Percentiles rank a stretch among this genome's conserved stretches.
These are phyloP conservation scores for Epithele typhae DNA, from an alignment of 768 basidiomycete species.

Conservation along the genomic window DNA sequence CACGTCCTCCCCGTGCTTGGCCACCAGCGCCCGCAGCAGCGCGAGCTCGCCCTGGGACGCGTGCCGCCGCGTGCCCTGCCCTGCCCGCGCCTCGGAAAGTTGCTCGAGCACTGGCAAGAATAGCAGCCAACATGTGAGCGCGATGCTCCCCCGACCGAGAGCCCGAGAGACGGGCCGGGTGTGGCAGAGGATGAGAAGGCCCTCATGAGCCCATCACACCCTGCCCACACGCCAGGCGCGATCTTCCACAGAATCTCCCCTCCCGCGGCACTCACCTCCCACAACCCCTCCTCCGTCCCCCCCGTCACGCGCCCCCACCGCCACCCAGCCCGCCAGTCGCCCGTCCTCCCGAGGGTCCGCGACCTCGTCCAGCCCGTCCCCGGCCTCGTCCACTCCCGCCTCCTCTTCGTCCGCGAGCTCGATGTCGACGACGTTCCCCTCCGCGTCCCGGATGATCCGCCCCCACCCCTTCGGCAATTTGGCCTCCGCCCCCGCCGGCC, in stretches of 20 bases:
- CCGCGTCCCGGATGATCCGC: slow-evolving; percentile 74
- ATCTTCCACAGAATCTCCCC: not conserved
- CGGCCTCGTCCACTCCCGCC: slow-evolving; percentile 14
- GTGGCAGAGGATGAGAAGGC: slow-evolving; percentile 1
- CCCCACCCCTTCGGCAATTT: slow-evolving; percentile 64
- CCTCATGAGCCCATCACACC: slow-evolving; percentile 8
- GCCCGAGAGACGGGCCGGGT: slow-evolving; percentile 5
- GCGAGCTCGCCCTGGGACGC: slow-evolving; percentile 64
- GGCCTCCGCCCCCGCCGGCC: not conserved
- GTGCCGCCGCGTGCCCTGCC: slow-evolving; percentile 37
- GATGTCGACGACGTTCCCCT: slow-evolving; percentile 70
- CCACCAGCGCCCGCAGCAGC: slow-evolving; percentile 63
- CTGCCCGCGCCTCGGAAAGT: slow-evolving; percentile 38
- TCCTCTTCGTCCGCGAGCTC: slow-evolving; percentile 58
- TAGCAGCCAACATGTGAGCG: not conserved
- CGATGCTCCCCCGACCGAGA: slow-evolving; percentile 4
- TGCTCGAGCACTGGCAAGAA: slow-evolving; percentile 54
- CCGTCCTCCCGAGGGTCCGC: slow-evolving; percentile 21
- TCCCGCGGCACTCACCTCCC: slow-evolving; percentile 32
- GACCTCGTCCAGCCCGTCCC: slow-evolving; percentile 37
- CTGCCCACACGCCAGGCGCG: not conserved
- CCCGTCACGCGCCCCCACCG: slow-evolving; percentile 20
- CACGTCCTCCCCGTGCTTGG: slow-evolving; percentile 67
- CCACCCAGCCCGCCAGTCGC: slow-evolving; percentile 22
- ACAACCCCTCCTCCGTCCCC: slow-evolving; percentile 27